Conservation (phyloP, 2,329 filamentous ascomycete species). For the Fusarium bulbicola region DNA sequence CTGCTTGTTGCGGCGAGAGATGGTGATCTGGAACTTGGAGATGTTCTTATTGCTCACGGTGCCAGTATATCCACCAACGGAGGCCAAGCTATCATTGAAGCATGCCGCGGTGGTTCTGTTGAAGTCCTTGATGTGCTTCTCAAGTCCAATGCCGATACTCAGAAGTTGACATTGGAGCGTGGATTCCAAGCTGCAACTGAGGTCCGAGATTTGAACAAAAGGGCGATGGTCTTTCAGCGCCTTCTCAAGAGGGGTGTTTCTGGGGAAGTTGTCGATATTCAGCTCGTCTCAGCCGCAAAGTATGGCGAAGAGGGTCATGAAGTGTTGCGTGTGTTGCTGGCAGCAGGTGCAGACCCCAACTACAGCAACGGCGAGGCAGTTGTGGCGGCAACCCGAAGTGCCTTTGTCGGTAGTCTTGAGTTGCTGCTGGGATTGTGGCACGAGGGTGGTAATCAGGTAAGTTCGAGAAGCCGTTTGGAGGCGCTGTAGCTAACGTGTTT, state of each 20-base stretch:
- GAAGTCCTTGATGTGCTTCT: constrained; percentile 62
- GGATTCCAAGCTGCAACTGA: constrained; percentile 66
- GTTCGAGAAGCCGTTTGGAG: constrained; percentile 21
- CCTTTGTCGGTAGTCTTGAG: constrained; percentile 59
- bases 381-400: constrained; percentile 62
- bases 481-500: constrained; percentile 23
- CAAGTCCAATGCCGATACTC: constrained; percentile 50
- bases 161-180: constrained; percentile 55
- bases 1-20: constrained; percentile 62
- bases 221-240: constrained; percentile 60
- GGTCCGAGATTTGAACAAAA: constrained; percentile 58
- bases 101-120: constrained; percentile 60
- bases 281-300: constrained; percentile 62
- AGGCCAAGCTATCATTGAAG: constrained; percentile 64
- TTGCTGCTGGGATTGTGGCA: constrained; percentile 60
- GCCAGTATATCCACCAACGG: constrained; percentile 61
- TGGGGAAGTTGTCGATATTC: constrained; percentile 61
- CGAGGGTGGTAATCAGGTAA: constrained; percentile 53
- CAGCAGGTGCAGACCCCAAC: constrained; percentile 63
- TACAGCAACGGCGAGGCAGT: constrained; percentile 64
- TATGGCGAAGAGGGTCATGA: constrained; percentile 60
- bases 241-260: constrained; percentile 60
- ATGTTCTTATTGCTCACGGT: constrained; percentile 61
- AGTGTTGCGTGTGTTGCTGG: constrained; percentile 60
- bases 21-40: constrained; percentile 61